phyloP scores from a whole-genome alignment of 2,329 filamentous ascomycete species.

The Geosmithia morbida region DNA sequence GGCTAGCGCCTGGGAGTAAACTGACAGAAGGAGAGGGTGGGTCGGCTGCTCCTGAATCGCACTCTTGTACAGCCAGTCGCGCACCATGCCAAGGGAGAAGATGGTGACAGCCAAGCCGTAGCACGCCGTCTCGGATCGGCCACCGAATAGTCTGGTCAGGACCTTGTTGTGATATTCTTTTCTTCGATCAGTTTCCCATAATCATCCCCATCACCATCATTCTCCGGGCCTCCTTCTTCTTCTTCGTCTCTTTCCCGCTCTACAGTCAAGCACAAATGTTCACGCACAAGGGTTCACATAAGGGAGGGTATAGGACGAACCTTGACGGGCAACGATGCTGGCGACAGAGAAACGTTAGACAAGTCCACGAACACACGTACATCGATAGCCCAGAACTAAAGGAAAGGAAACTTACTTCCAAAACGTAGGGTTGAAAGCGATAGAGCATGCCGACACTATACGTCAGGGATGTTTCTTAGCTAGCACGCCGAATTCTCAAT shows the following conservation, averaged over 20 bases:
- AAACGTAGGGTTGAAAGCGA: constrained; percentile 95
- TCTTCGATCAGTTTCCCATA: background rate
- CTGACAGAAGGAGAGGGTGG: constrained; percentile 54
- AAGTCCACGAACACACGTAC: background rate
- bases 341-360: constrained; percentile 13
- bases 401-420: constrained; percentile 67
- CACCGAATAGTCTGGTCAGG: constrained; percentile 74
- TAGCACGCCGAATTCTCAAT: background rate
- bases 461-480: constrained; percentile 8
- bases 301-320: constrained; percentile 25
- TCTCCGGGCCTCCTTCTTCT: too few species aligned
- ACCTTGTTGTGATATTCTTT: constrained; percentile 77
- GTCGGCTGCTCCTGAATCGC: constrained; percentile 65
- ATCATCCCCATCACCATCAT: background rate
- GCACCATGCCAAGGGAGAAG: constrained; percentile 80
- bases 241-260: too few species aligned
- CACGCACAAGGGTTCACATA: too few species aligned
- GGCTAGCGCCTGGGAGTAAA: constrained; percentile 46
- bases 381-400: background rate
- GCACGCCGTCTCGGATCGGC: constrained; percentile 66
- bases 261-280: too few species aligned
- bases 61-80: constrained; percentile 76
- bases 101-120: constrained; percentile 81
- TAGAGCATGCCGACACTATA: constrained; percentile 64
- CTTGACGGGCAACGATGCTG: constrained; percentile 72